Evolutionary conservation across 768 basidiomycete genomes (phyloP), one percentile per base, ranked within the genome.

Genomic region (Strobilomyces confusus): DNA sequence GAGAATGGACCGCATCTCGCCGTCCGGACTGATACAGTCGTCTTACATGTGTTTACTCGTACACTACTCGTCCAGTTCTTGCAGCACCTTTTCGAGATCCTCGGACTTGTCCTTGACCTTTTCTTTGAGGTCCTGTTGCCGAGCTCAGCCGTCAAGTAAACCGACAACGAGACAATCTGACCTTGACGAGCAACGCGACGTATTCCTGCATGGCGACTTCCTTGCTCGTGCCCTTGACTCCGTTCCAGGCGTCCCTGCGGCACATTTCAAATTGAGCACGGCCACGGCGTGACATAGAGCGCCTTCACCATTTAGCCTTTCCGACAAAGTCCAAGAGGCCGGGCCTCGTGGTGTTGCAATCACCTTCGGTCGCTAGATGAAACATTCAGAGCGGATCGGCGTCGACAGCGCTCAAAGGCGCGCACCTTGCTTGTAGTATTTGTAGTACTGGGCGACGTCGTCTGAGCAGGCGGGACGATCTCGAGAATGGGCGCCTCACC

Each of bases 361-460:
- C 86, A 47, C 94, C 93, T 34, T 82, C 65, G 8, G 77, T 92
- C 42, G 81, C 92, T 93, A 49, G 9, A 44, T n/a, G 44, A 20
- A 4, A n/a, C n/a, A 13, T 23, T 56, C 44, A 55, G 44, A 7
- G 30, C 26, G 33, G 25, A 26, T 44, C 46, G 33, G 41, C 43
- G 4, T 33, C 44, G n/a, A 32, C 33, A 30, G 48, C 58, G 51
- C 52, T 38, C 40, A 12, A 41, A 29, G 22, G 22, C 20, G 50
- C 69, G 42, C 50, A 87, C 92, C 92, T 79, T 95, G 94, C 80
- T 98, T 99, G 82, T 77, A 98, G 71, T 86, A 82, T 61, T 78
- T 80, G 78, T 98, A 99, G 79, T 97, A 97, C 95, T 98, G 63
- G 19, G 8, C 29, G 9, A 7, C 29, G 50, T 20, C 13, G n/a